Evolutionary conservation across 768 basidiomycete genomes (phyloP).

Genomic region (Boletus rufocinnamomeus): DNA sequence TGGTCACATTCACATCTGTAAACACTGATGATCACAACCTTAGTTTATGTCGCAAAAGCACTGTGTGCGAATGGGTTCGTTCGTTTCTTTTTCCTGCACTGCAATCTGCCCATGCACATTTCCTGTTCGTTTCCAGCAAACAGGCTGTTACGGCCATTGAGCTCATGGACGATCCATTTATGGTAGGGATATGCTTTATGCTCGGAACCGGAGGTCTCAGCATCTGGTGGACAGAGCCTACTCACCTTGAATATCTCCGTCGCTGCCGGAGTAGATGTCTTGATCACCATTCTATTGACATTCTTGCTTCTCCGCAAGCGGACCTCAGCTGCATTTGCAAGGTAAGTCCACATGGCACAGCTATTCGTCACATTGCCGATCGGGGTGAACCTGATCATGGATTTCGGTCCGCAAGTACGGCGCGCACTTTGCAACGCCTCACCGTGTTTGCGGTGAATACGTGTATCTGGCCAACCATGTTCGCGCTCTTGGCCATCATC

Average conservation of each 20-base stretch:
- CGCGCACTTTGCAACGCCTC: slow-evolving; percentile 10
- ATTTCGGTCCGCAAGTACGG: slow-evolving; percentile 2
- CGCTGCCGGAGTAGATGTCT: slow-evolving; percentile 10
- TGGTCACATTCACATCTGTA: not conserved
- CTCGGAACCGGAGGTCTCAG: not conserved
- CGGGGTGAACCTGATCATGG: too few relatives aligned
- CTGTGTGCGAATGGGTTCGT: slow-evolving; percentile 4
- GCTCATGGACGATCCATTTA: not conserved
- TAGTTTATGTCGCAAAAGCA: slow-evolving; percentile 2
- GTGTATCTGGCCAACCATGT: slow-evolving; percentile 52
- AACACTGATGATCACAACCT: not conserved
- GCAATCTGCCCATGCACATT: not conserved
- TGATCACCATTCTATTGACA: slow-evolving; percentile 4
- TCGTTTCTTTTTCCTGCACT: not conserved
- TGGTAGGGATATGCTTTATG: not conserved
- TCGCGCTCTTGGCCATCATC: slow-evolving; percentile 44
- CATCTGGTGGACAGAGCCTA: not conserved
- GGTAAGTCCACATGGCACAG: not conserved
- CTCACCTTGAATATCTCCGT: not conserved
- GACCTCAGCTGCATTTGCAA: not conserved
- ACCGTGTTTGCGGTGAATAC: slow-evolving; percentile 8
- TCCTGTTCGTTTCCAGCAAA: not conserved
- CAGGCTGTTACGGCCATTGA: not conserved
- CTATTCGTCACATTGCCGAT: too few relatives aligned
- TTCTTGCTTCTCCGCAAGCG: slow-evolving; percentile 9